Percentiles rank a stretch among this genome's conserved stretches.
These are phyloP conservation scores for Rossbeevera mucosa DNA, from an alignment of 768 basidiomycete species.

Conservation along the genomic window DNA sequence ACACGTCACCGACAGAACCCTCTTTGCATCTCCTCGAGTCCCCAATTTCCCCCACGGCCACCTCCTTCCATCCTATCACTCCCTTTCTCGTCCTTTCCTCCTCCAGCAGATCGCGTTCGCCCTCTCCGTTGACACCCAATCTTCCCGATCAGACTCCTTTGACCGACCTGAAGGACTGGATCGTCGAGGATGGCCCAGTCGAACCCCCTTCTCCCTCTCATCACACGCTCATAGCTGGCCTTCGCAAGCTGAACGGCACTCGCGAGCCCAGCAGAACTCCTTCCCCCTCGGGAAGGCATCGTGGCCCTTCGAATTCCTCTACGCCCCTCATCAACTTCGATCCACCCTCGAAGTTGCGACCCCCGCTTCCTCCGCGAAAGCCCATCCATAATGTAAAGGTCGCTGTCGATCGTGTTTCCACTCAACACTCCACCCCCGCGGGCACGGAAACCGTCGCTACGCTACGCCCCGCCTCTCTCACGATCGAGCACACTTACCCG, in stretches of 20 bases:
- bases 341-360: slow-evolving; percentile 45
- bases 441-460: slow-evolving; percentile 15
- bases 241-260: slow-evolving; percentile 15
- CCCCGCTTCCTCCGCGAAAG: slow-evolving; percentile 66
- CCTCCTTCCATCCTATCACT: slow-evolving; percentile 38
- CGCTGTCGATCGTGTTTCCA: slow-evolving; percentile 40
- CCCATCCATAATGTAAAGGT: slow-evolving; percentile 38
- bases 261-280: slow-evolving; percentile 23
- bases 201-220: slow-evolving; percentile 10
- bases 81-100: slow-evolving; percentile 30
- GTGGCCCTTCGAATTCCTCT: slow-evolving; percentile 10
- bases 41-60: slow-evolving; percentile 47
- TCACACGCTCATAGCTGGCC: slow-evolving; percentile 9
- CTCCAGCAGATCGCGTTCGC: slow-evolving; percentile 32
- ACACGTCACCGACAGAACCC: background rate
- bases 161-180: slow-evolving; percentile 72
- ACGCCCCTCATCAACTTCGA: slow-evolving; percentile 56
- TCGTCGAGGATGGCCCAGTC: slow-evolving; percentile 56
- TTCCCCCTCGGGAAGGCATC: slow-evolving; percentile 14
- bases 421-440: slow-evolving; percentile 21
- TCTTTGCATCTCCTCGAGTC: slow-evolving; percentile 40
- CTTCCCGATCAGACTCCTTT: slow-evolving; percentile 50
- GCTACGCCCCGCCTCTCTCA: slow-evolving; percentile 38
- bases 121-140: slow-evolving; percentile 44
- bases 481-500: slow-evolving; percentile 59